phyloP scores from a whole-genome alignment of 768 basidiomycete species.

The Psilocybe subaeruginosa region DNA sequence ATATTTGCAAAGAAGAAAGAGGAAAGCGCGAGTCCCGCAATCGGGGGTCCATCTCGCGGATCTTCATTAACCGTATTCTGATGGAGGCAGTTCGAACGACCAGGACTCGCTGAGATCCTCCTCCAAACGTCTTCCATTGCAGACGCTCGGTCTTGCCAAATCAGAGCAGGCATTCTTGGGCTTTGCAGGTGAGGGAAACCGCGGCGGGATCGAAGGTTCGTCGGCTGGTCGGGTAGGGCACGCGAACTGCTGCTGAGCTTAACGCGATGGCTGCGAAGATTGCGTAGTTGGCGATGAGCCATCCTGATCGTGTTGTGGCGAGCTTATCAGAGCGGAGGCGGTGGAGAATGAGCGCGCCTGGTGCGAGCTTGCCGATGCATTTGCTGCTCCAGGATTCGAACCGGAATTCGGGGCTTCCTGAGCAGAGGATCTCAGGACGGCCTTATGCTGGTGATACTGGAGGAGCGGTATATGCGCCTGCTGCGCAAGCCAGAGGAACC shows the following conservation, averaged over 20 bases:
- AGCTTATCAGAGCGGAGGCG: slow-evolving; percentile 30
- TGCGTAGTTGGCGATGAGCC: slow-evolving; percentile 8
- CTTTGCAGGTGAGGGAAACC: slow-evolving; percentile 51
- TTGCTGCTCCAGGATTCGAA: too few species aligned
- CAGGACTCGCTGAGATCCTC: slow-evolving; percentile 46
- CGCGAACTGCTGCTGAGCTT: not conserved
- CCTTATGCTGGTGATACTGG: not conserved
- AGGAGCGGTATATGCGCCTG: slow-evolving; percentile 1
- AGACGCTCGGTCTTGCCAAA: too few species aligned
- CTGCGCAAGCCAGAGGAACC: not conserved
- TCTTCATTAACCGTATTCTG: slow-evolving; percentile 33
- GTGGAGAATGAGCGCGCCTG: slow-evolving; percentile 36
- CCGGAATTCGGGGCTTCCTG: too few species aligned
- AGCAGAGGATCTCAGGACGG: not conserved
- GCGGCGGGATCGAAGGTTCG: slow-evolving; percentile 32
- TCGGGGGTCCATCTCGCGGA: slow-evolving; percentile 9
- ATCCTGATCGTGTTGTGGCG: slow-evolving; percentile 26
- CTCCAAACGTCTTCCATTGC: slow-evolving; percentile 59
- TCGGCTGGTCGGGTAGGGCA: slow-evolving; percentile 4
- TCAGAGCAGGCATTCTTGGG: slow-evolving; percentile 12
- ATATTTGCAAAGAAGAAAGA: slow-evolving; percentile 7
- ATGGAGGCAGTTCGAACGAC: slow-evolving; percentile 6
- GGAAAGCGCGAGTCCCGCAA: slow-evolving; percentile 2
- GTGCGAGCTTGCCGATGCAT: slow-evolving; percentile 1
- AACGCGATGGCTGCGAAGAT: not conserved